Evolutionary conservation across 169 alveolate genomes (phyloP).

Genomic region (Eimeria falciformis): DNA sequence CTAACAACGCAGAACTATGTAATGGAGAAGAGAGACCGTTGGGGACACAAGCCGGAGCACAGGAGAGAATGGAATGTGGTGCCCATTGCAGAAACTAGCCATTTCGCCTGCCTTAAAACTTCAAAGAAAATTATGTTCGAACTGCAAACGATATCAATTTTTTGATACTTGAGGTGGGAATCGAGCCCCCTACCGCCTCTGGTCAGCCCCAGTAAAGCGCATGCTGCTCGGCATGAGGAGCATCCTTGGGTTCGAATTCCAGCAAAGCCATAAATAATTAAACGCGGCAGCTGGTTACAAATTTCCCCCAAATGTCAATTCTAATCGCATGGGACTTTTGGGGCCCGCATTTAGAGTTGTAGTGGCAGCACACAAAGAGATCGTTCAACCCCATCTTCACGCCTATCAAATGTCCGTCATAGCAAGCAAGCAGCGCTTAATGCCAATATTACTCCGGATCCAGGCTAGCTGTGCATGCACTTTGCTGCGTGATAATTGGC

Average conservation of each 20-base stretch:
- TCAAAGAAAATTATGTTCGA: no score
- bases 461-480: no score
- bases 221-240: not conserved
- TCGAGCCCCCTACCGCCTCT: not conserved
- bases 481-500: no score
- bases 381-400: not conserved
- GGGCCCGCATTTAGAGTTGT: not conserved
- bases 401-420: not conserved
- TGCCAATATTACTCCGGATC: no score
- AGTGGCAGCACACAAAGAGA: not conserved
- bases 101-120: no score
- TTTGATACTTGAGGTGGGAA: not conserved
- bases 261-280: not conserved
- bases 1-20: no score
- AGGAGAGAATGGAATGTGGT: no score
- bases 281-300: not conserved
- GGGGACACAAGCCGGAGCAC: no score
- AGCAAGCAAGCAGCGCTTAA: not conserved
- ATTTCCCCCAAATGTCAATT: not conserved
- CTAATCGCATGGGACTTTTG: not conserved
- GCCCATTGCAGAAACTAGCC: no score
- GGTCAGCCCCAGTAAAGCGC: conserved; percentile 6
- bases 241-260: not conserved
- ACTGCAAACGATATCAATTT: not conserved
- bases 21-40: no score